A percentile compares a stretch with the other conserved stretches of the same genome.
phyloP scores from a whole-genome alignment of 805 yeast species.

The Spathaspora arborariae region DNA sequence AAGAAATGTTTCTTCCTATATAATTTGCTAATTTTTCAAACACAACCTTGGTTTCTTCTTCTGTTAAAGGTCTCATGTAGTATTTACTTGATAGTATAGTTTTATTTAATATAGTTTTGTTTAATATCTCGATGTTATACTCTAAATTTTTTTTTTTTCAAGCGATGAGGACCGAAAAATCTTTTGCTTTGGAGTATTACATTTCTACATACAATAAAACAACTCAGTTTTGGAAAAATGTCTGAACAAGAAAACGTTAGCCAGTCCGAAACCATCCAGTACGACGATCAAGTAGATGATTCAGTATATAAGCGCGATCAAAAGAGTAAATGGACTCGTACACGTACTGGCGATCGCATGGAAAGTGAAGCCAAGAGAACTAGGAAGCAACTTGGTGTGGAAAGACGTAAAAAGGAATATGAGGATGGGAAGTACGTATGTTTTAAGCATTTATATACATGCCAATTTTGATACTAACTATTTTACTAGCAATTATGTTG shows the following conservation, averaged over 20 bases:
- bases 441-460: constrained; percentile 13
- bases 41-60: constrained; percentile 93
- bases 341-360: constrained; percentile 18
- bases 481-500: constrained; percentile 17
- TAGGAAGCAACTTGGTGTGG: constrained; percentile 12
- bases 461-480: constrained; percentile 5
- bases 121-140: background rate
- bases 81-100: background rate
- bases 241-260: constrained; percentile 1
- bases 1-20: constrained; percentile 92
- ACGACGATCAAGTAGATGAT: constrained; percentile 34
- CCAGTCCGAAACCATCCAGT: background rate
- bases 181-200: background rate
- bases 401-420: constrained; percentile 5
- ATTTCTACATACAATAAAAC: background rate
- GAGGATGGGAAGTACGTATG: constrained; percentile 53
- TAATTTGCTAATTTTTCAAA: constrained; percentile 95
- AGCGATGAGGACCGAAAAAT: constrained; percentile 3
- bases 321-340: constrained; percentile 27
- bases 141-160: background rate
- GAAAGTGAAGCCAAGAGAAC: constrained; percentile 17
- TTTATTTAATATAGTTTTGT: background rate
- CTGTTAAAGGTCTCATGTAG: constrained; percentile 91
- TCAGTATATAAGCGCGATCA: constrained; percentile 40
- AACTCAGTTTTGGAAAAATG: background rate